These are phyloP conservation scores for Saccharomycopsis malanga DNA, from an alignment of 805 yeast genomes.

Conservation along the genomic window DNA sequence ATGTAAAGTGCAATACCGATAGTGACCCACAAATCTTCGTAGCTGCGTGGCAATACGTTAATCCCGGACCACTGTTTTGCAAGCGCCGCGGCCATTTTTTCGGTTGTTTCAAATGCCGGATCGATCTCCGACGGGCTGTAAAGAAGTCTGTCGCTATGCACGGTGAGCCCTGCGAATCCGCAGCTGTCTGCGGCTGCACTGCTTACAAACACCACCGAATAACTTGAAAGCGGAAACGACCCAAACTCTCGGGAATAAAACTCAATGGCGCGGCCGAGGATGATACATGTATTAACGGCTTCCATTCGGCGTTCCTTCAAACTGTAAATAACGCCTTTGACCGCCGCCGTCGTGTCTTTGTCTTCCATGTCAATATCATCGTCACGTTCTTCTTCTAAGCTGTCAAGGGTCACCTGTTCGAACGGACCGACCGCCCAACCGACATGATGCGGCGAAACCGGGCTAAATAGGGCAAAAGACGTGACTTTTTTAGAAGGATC, in stretches of 20 bases:
- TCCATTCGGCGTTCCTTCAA: conserved; percentile 50
- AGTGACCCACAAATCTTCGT: conserved; percentile 84
- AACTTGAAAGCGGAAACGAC: conserved; percentile 84
- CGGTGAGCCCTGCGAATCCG: conserved; percentile 69
- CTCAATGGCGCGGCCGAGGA: conserved; percentile 72
- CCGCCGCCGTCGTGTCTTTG: conserved; percentile 35
- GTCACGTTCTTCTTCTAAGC: conserved; percentile 28
- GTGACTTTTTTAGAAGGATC: conserved; percentile 71
- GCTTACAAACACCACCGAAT: conserved; percentile 66
- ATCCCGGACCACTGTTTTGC: conserved; percentile 94
- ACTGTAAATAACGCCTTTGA: conserved; percentile 56
- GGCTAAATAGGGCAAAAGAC: conserved; percentile 66
- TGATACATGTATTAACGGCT: conserved; percentile 66
- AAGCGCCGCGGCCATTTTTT: conserved; percentile 56
- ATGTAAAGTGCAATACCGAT: conserved; percentile 79
- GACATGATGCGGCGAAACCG: conserved; percentile 87
- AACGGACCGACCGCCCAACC: conserved; percentile 96
- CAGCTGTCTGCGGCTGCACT: conserved; percentile 42
- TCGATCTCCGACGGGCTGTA: conserved; percentile 74
- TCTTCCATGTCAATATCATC: conserved; percentile 28
- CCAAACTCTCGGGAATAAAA: conserved; percentile 84
- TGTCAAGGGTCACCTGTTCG: conserved; percentile 46
- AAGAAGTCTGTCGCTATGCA: conserved; percentile 52
- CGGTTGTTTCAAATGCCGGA: conserved; percentile 66
- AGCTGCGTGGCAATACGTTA: conserved; percentile 72